These are phyloP conservation scores for Halteria grandinella DNA, from an alignment of 73 alveolate genomes.

Conservation along the genomic window DNA sequence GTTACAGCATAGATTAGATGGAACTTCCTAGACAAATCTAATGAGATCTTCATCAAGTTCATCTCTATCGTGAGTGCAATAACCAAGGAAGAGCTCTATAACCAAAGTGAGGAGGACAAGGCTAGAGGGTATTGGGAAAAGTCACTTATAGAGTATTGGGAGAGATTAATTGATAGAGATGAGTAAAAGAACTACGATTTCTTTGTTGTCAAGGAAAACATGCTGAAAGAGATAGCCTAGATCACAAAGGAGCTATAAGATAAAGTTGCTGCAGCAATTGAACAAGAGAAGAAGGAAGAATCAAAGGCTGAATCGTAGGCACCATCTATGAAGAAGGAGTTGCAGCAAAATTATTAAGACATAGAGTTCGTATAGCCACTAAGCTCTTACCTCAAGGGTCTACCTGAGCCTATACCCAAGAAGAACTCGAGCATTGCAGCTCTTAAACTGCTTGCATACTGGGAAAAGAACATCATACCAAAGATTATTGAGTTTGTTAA, in stretches of 20 bases:
- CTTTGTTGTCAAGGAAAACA: constrained; percentile 41
- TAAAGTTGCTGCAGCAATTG: neutral
- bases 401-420: constrained; percentile 71
- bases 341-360: constrained; percentile 11
- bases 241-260: neutral
- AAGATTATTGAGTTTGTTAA: constrained; percentile 85
- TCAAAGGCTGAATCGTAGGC: neutral
- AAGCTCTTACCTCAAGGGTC: constrained; percentile 52
- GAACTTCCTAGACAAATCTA: neutral
- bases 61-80: constrained; percentile 7
- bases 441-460: constrained; percentile 78
- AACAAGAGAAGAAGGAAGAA: constrained; percentile 2
- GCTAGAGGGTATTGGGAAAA: constrained; percentile 51
- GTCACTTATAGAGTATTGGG: constrained; percentile 68
- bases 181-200: constrained; percentile 52
- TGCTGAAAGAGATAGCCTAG: neutral
- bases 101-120: constrained; percentile 49
- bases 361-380: constrained; percentile 55
- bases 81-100: constrained; percentile 9
- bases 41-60: constrained; percentile 15
- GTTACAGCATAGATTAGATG: constrained; percentile 46
- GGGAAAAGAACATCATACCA: constrained; percentile 91
- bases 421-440: constrained; percentile 65
- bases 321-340: constrained; percentile 15
- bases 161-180: constrained; percentile 58